A percentile compares a stretch with the other conserved stretches of the same genome.
These are phyloP conservation scores for Eucalyptus erythrocorys DNA, from an alignment of 345 rosid species.

Conservation along the genomic window DNA sequence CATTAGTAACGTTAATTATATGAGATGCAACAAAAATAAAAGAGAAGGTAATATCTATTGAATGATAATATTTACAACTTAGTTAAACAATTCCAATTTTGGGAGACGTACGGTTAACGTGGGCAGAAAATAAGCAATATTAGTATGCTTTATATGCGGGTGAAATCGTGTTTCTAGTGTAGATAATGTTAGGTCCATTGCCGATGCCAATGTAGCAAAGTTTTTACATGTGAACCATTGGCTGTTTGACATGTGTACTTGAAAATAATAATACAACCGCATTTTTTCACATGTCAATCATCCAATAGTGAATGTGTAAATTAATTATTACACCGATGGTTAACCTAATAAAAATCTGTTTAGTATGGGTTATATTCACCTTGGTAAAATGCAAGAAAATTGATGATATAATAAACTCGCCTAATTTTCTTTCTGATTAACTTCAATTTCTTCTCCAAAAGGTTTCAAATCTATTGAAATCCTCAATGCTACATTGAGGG, in stretches of 20 bases:
- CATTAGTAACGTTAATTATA: not conserved
- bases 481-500: not conserved
- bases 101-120: not conserved
- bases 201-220: not conserved
- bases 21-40: not conserved
- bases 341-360: not conserved
- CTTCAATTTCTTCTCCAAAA: not conserved
- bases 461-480: not conserved
- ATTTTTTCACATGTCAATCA: not conserved
- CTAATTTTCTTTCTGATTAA: not conserved
- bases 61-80: not conserved
- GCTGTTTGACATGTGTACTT: not conserved
- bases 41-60: not conserved
- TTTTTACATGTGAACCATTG: not conserved
- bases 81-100: not conserved
- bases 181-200: not conserved
- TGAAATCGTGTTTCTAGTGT: not conserved
- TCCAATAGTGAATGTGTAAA: not conserved
- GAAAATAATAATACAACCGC: not conserved
- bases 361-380: not conserved
- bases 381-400: not conserved
- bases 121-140: not conserved
- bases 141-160: not conserved
- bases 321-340: not conserved
- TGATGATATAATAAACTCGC: fast-evolving